Conservation (phyloP, 352 stramenopile genomes). For the Pythium chondricola region DNA sequence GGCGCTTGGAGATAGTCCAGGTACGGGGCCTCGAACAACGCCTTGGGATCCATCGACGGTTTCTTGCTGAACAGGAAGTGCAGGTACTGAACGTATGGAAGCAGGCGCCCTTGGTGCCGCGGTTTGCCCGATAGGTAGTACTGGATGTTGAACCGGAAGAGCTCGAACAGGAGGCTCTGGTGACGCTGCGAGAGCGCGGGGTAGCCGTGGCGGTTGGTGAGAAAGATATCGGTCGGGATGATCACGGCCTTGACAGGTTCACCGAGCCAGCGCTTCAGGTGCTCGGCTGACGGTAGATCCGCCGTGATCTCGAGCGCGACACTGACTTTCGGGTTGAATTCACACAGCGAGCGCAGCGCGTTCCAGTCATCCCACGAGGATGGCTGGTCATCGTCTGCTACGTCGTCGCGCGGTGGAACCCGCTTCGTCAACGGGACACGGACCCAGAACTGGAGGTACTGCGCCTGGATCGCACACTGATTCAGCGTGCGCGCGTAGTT, state of each 20-base stretch:
- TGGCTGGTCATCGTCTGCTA: constrained; percentile 12
- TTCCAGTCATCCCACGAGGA: constrained; percentile 78
- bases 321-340: constrained; percentile 77
- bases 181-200: constrained; percentile 91
- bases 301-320: constrained; percentile 84
- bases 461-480: constrained; percentile 61
- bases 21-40: constrained; percentile 90
- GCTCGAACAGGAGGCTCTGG: constrained; percentile 74
- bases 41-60: constrained; percentile 63
- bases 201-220: constrained; percentile 96
- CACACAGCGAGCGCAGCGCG: constrained; percentile 67
- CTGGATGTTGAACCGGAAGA: constrained; percentile 81
- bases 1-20: constrained; percentile 95
- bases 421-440: constrained; percentile 59
- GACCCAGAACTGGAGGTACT: constrained; percentile 89
- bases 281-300: constrained; percentile 55
- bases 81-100: constrained; percentile 94
- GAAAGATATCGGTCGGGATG: constrained; percentile 88
- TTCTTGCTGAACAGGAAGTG: constrained; percentile 86
- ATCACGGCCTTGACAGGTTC: constrained; percentile 86
- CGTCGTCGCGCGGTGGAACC: constrained; percentile 7
- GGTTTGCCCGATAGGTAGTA: constrained; percentile 81
- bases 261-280: constrained; percentile 81
- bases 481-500: constrained; percentile 88
- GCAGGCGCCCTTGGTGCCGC: constrained; percentile 56